Base-by-base conservation (phyloP, 306 rosid species). In the Bauhinia variegata region DNA sequence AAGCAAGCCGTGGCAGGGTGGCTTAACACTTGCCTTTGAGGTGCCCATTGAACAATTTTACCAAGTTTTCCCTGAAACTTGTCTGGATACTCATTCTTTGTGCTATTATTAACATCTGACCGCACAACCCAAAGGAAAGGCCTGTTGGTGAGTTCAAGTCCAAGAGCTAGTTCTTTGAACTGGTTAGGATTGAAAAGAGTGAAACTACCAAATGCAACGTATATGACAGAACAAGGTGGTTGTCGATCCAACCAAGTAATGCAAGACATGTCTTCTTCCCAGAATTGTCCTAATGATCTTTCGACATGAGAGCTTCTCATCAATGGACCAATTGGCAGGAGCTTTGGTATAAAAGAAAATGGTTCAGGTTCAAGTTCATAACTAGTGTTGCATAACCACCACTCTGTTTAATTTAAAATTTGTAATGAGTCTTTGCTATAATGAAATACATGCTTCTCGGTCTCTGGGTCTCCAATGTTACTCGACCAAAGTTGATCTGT, bases 71-170 rank as follows among this genome's bases (percentile, higher is more conserved):
- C n/a, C n/a, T n/a, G n/a, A n/a, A n/a, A n/a, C n/a, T n/a, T n/a
- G n/a, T n/a, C n/a, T n/a, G n/a, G n/a, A n/a, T n/a, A n/a, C n/a
- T 12, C 39, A 4, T 60, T 44, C 4, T 32, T 42, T 41, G 36
- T 56, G 10, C 18, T 8, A 11, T 5, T 5, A 17, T 52, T 50
- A 8, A 30, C 2, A 44, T 68, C 55, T 4, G 56, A n/a, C 7
- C 83, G 57, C 38, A 81, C 73, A 56, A 81, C 92, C 92, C 85
- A 84, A 18, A 67, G 62, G 32, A 67, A 67, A 12, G 72, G 72
- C 2, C 32, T 23, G 28, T 2, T 23, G 28, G 28, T 23, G 28
- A 23, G 28, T 23, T 23, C 52, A 51, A 67, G 72, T 4, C 72
- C 61, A 5, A 67, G 28, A 53, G 72, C 62, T 5, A 37, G 3